Evolutionary conservation across 78 protist species (phyloP).

Genomic region (Dictyostelium capitatum): DNA sequence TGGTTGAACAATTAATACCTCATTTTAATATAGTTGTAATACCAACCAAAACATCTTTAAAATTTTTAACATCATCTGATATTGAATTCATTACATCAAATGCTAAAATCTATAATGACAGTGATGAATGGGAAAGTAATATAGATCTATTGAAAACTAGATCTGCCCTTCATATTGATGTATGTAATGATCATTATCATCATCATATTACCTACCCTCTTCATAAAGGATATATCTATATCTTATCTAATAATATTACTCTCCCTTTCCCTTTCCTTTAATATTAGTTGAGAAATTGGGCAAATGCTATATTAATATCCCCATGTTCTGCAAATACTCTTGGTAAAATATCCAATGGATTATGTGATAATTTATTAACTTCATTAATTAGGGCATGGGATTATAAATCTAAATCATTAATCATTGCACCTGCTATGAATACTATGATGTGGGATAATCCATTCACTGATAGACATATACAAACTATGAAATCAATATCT

Average conservation of each 20-base stretch:
- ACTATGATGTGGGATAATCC: conserved; percentile 96
- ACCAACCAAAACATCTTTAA: conserved; percentile 64
- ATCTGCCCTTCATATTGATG: conserved; percentile 30
- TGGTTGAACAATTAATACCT: conserved; percentile 3
- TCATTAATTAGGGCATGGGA: conserved; percentile 91
- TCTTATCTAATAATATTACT: conserved; percentile 86
- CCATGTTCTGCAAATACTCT: conserved; percentile 96
- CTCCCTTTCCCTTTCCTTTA: not conserved
- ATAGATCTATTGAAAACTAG: conserved; percentile 11
- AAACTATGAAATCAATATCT: conserved; percentile 6
- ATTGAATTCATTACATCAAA: not conserved
- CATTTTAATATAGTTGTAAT: conserved; percentile 61
- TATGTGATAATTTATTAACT: conserved; percentile 91
- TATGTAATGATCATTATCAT: not conserved
- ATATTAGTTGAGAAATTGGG: conserved; percentile 91
- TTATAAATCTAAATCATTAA: conserved; percentile 49
- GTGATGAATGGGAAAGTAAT: conserved; percentile 86
- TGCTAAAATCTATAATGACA: conserved; percentile 38
- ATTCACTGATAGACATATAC: conserved; percentile 86
- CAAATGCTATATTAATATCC: conserved; percentile 91
- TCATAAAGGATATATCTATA: too few species aligned
- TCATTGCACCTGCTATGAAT: conserved; percentile 97
- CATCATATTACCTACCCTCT: too few species aligned
- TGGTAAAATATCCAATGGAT: conserved; percentile 92
- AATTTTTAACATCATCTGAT: conserved; percentile 54